These are phyloP conservation scores for Blastocystis sp. DNA, from an alignment of 352 stramenopile genomes.

Conservation along the genomic window DNA sequence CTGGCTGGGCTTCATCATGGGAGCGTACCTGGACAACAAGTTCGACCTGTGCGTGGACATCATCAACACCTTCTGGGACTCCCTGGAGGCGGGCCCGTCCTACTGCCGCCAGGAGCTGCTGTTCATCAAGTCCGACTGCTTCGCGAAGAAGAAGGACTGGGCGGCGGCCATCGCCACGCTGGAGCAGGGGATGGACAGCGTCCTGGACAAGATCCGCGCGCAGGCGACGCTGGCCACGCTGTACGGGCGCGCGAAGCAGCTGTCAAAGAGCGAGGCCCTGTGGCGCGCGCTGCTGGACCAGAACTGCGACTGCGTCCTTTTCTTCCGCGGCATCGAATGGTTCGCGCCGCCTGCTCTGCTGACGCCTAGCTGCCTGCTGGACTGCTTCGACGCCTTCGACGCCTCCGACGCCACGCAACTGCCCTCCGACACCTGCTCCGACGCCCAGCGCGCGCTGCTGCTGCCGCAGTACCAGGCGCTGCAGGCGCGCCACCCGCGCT, in stretches of 20 bases:
- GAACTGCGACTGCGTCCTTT: not conserved
- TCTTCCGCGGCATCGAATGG: not conserved
- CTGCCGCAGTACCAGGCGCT: not conserved
- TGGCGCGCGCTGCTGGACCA: constrained; percentile 4
- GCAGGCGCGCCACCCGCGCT: not conserved
- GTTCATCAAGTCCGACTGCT: constrained; percentile 31
- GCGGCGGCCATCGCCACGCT: not conserved
- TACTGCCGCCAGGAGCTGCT: constrained; percentile 37
- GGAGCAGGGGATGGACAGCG: not conserved
- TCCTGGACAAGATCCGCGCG: constrained; percentile 15
- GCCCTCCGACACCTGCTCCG: not conserved
- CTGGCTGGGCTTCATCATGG: constrained; percentile 46
- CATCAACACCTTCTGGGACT: constrained; percentile 29
- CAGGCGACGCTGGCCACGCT: not conserved
- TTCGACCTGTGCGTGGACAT: constrained; percentile 61
- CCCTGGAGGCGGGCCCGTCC: not conserved
- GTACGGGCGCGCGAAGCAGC: not conserved
- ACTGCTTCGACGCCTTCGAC: constrained; percentile 30
- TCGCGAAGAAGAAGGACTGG: constrained; percentile 27
- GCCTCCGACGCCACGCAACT: not conserved
- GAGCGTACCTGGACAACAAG: constrained; percentile 8
- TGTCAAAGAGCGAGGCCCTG: not conserved
- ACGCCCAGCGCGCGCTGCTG: not conserved
- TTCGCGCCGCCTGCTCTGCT: not conserved
- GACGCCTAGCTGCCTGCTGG: not conserved